A percentile compares a stretch with the other conserved stretches of the same genome.
Evolutionary conservation across 2,329 filamentous ascomycete species (phyloP).

Genomic region (Coleophoma cylindrospora): DNA sequence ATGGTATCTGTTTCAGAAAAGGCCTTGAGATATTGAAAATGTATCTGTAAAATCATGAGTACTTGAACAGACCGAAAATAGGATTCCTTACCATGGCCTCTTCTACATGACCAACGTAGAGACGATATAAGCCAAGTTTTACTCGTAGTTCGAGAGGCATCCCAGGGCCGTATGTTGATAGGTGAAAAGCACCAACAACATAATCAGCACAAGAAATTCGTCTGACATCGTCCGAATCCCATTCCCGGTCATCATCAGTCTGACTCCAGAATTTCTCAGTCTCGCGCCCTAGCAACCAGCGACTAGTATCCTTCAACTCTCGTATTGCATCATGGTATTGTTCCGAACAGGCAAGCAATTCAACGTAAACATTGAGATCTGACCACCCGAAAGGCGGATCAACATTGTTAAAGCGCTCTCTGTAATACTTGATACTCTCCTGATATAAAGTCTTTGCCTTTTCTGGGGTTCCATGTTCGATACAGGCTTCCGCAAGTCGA

Average conservation of each 20-base stretch:
- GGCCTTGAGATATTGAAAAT: constrained; percentile 67
- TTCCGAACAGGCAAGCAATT: constrained; percentile 65
- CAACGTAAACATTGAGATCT: constrained; percentile 79
- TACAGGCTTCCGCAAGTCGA: constrained; percentile 27
- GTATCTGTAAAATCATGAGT: constrained; percentile 37
- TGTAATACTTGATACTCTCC: constrained; percentile 24
- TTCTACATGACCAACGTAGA: constrained; percentile 60
- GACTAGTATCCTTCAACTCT: constrained; percentile 65
- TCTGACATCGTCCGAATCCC: constrained; percentile 70
- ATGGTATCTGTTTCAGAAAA: constrained; percentile 29
- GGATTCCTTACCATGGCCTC: constrained; percentile 66
- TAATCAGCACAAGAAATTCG: constrained; percentile 60
- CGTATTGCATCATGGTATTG: constrained; percentile 61
- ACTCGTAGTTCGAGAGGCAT: constrained; percentile 79
- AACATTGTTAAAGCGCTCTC: constrained; percentile 4
- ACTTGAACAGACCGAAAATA: too few species aligned
- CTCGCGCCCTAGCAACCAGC: constrained; percentile 77
- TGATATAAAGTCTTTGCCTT: constrained; percentile 28
- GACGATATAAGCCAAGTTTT: constrained; percentile 78
- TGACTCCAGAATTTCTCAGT: constrained; percentile 75
- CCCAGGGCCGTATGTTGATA: constrained; percentile 62
- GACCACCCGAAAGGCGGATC: constrained; percentile 52
- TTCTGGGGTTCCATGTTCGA: constrained; percentile 25
- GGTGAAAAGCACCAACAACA: constrained; percentile 43
- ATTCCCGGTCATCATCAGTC: constrained; percentile 78